Conservation (phyloP, 257 asterid genomes). For the Linaria vulgaris region DNA sequence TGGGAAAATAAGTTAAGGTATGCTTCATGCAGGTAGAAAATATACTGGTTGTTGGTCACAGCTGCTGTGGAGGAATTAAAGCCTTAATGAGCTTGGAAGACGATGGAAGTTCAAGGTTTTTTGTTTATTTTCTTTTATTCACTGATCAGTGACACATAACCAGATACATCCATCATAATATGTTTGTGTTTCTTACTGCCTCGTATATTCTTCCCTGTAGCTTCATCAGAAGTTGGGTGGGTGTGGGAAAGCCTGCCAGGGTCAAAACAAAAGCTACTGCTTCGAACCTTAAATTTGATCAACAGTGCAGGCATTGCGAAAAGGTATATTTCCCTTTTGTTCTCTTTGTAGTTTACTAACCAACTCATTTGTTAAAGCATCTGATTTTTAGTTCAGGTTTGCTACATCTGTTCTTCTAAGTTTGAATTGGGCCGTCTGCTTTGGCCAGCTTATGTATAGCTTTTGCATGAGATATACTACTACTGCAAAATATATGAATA, state of each 20-base stretch:
- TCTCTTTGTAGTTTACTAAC: too few species aligned
- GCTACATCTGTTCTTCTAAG: too few species aligned
- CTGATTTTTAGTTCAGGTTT: too few species aligned
- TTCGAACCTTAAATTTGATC: slow-evolving; percentile 77
- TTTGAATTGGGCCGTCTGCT: too few species aligned
- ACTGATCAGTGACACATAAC: slow-evolving; percentile 4
- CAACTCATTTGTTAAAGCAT: too few species aligned
- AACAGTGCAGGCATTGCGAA: slow-evolving; percentile 95
- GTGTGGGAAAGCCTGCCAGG: slow-evolving; percentile 62
- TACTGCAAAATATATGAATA: too few species aligned
- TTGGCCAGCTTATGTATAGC: too few species aligned
- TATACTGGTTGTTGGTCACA: slow-evolving; percentile 83
- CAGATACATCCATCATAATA: slow-evolving; percentile 3
- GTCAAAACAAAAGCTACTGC: slow-evolving; percentile 64
- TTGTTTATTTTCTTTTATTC: slow-evolving; percentile 17
- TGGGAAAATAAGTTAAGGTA: neutral
- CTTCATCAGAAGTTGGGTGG: slow-evolving; percentile 83
- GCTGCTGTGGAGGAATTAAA: slow-evolving; percentile 94
- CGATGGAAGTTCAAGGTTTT: slow-evolving; percentile 66
- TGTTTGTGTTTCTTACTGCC: slow-evolving; percentile 25
- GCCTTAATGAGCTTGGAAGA: slow-evolving; percentile 93
- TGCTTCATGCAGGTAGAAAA: slow-evolving; percentile 67
- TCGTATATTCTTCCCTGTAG: slow-evolving; percentile 48
- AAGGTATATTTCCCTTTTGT: slow-evolving; percentile 49
- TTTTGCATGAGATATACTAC: neutral